Base-by-base conservation (phyloP, 805 yeast species). In the Saccharomycopsis javanensis region DNA sequence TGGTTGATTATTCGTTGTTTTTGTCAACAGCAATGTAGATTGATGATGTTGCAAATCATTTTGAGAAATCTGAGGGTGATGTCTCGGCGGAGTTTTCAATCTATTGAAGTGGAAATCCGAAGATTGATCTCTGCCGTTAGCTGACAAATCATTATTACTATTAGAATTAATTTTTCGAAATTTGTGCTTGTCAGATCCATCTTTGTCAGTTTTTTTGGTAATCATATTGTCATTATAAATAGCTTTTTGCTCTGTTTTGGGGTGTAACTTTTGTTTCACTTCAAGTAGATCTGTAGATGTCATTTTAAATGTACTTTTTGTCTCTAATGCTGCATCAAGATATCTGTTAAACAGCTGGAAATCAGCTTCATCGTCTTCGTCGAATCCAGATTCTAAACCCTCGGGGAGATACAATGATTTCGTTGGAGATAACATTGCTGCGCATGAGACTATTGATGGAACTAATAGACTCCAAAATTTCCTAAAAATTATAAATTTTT, bases 281-380 rank as follows among this genome's bases (percentile, higher is more conserved):
- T 7, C 52, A 30, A 30, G 23, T 50, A n/a, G 15, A n/a, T 20
- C 20, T 13, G 8, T 20, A n/a, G 8, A 35, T 25, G 23, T 25
- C 5, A 5, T 10, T 30, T 50, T 35, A 28, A 27, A 27, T 13
- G 52, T 16, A 25, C n/a, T n/a, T n/a, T 27, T 25, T 15, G 56
- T 33, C n/a, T 23, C 45, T n/a, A 42, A 20, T 2, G 48, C 48
- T 2, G 23, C 48, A 52, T 57, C 57, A 16, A 57, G 53, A 35
- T 48, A 57, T 18, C 15, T n/a, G 38, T 57, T 57, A 30, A 57
- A 57, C 30, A 51, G 25, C 11, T 54, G 54, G 31, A 57, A 57
- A 42, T 42, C 48, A 10, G 48, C 20, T 4, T 27, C 23, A 8
- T 10, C 27, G 13, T 20, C 23, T 20, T 42, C 48, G n/a, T 51